phyloP scores from a whole-genome alignment of 129 eudicot genomes.

The Deinandra increscens region DNA sequence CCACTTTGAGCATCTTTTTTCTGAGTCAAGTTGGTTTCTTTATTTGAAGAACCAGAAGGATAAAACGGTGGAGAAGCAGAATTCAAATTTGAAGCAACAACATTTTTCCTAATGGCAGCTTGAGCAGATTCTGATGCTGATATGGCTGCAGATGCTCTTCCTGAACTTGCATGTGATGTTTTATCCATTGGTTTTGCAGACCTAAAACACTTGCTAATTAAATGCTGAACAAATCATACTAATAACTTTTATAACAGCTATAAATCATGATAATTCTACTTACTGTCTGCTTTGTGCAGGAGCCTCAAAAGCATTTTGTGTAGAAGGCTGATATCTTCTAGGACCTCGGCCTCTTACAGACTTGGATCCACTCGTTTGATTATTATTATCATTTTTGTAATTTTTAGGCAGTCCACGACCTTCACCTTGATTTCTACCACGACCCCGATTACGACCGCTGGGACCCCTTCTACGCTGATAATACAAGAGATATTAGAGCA shows the following conservation, averaged over 20 bases:
- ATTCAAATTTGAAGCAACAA: slow-evolving; percentile 67
- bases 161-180: slow-evolving; percentile 47
- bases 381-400: slow-evolving; percentile 33
- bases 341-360: slow-evolving; percentile 94
- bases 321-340: slow-evolving; percentile 75
- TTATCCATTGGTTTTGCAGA: slow-evolving; percentile 52
- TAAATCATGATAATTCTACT: slow-evolving; percentile 29
- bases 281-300: slow-evolving; percentile 68
- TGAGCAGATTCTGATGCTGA: slow-evolving; percentile 46
- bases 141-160: slow-evolving; percentile 46
- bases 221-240: neutral
- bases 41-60: slow-evolving; percentile 76
- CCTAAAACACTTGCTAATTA: slow-evolving; percentile 26
- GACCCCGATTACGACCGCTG: slow-evolving; percentile 68
- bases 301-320: slow-evolving; percentile 44
- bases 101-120: slow-evolving; percentile 51
- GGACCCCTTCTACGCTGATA: slow-evolving; percentile 74
- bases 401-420: slow-evolving; percentile 54
- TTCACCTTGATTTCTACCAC: slow-evolving; percentile 62
- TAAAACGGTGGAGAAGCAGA: slow-evolving; percentile 97
- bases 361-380: slow-evolving; percentile 52
- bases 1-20: slow-evolving; percentile 61
- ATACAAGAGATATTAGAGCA: slow-evolving; percentile 21
- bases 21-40: slow-evolving; percentile 47
- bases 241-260: neutral